These are phyloP conservation scores for Leishmania martiniquensis DNA, from an alignment of 208 protist genomes.

Conservation along the genomic window DNA sequence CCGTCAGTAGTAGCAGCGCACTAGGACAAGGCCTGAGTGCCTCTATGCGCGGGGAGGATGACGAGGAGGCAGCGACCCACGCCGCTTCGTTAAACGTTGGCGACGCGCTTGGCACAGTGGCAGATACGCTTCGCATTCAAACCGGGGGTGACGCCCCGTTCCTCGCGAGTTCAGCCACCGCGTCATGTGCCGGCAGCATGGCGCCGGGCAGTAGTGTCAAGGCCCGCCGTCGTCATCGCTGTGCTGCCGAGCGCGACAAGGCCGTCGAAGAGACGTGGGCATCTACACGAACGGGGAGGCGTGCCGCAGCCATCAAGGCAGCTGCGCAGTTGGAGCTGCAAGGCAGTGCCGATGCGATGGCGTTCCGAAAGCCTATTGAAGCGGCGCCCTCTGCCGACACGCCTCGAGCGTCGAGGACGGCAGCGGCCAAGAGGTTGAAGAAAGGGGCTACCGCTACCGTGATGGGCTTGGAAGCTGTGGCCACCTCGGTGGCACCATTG, in stretches of 20 bases:
- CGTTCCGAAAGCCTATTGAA: background rate
- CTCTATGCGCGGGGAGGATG: background rate
- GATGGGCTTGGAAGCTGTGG: background rate
- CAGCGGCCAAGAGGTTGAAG: background rate
- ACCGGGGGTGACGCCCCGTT: slow-evolving; percentile 5
- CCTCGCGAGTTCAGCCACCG: slow-evolving; percentile 6
- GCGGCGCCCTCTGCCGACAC: background rate
- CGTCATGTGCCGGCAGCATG: slow-evolving; percentile 30
- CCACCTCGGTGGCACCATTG: background rate
- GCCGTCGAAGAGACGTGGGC: slow-evolving; percentile 62
- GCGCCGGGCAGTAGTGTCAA: background rate
- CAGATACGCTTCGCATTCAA: background rate
- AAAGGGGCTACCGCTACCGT: background rate
- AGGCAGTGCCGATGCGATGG: background rate
- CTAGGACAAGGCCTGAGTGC: background rate
- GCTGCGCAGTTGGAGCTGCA: slow-evolving; percentile 11
- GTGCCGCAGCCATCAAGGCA: slow-evolving; percentile 31
- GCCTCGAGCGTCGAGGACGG: background rate
- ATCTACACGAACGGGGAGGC: slow-evolving; percentile 45
- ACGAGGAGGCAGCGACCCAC: slow-evolving; percentile 1
- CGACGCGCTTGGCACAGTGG: background rate
- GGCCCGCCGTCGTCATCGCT: slow-evolving; percentile 7
- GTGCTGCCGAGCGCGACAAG: slow-evolving; percentile 35
- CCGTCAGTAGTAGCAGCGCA: background rate
- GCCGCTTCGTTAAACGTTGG: slow-evolving; percentile 3